Evolutionary conservation across 306 rosid genomes (phyloP), one percentile per base, ranked within the genome.

Genomic region (Quercus engelmannii): DNA sequence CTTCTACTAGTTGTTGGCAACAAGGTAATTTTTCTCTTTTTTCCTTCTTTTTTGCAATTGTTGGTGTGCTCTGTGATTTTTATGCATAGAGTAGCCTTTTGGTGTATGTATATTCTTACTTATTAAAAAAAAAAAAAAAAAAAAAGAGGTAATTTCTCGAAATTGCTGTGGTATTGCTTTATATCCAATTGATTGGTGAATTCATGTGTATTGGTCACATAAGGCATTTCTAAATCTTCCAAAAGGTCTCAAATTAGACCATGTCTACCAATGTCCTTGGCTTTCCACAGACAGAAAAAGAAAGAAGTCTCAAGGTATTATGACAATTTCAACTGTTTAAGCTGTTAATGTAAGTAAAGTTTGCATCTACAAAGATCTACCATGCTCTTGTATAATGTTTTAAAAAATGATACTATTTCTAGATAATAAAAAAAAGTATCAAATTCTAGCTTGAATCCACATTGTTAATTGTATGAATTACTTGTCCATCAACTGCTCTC

Each of bases 1-100:
- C 97, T 94, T 88, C 92, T 94, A 74, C 97, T 96, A 9, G 94
- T 94, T 81, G 97, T 93, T 11, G 89, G 98, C 75, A 91, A 90
- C 83, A 94, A 89, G 98, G 98, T 92, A 71, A 73, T 28, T 28
- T 28, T 3, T 28, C 31, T 28, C 31, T 28, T 4, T 28, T 28
- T 28, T 28, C 31, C 31, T 28, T 28, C 4, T 28, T 28, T 3
- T 28, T 28, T 28, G 31, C 0, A 28, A 28, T 28, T 28, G 31
- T 28, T 28, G 31, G 31, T 28, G 4, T 28, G 4, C 31, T 28
- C 31, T 26, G 2, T 28, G 0, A 28, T 28, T 28, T 28, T 28
- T 28, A 28, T 28, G 31, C 31, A 28, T 28, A 28, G 31, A 28
- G 31, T 28, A 3, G 31, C 31, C 31, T 28, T 28, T 28, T 28